Evolutionary conservation across 805 yeast species (phyloP).

Genomic region (Priceomyces castillae): DNA sequence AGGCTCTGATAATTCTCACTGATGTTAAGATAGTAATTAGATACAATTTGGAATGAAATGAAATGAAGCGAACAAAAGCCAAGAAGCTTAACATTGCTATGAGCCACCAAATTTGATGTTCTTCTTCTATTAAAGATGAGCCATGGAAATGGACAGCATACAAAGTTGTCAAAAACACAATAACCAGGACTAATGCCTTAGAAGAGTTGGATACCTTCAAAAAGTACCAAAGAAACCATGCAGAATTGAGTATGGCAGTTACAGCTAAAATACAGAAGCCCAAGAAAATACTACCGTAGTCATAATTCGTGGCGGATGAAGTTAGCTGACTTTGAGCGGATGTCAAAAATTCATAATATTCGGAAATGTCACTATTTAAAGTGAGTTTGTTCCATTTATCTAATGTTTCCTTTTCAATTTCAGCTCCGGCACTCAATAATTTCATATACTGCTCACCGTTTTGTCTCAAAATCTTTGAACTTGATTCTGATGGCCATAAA

Average conservation of each 20-base stretch:
- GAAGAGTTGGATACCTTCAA: conserved; percentile 9
- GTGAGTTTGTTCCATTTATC: conserved; percentile 4
- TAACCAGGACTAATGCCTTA: conserved; percentile 2
- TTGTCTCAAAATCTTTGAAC: conserved; percentile 41
- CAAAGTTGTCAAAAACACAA: conserved; percentile 3
- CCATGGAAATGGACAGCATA: conserved; percentile 80
- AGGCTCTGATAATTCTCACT: conserved; percentile 65
- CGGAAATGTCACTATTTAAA: conserved; percentile 10
- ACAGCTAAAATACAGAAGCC: conserved; percentile 28
- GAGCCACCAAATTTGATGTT: conserved; percentile 94
- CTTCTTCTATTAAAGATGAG: conserved; percentile 79
- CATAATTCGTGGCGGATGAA: conserved; percentile 70
- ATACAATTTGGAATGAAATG: conserved; percentile 2
- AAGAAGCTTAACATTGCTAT: conserved; percentile 18
- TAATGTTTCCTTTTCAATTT: conserved; percentile 5
- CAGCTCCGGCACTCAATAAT: conserved; percentile 39
- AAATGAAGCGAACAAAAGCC: conserved; percentile 8
- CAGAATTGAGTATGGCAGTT: conserved; percentile 27
- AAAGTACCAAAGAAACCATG: conserved; percentile 17
- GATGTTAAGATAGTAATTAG: conserved; percentile 24
- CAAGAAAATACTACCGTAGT: conserved; percentile 45
- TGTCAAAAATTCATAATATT: conserved; percentile 33
- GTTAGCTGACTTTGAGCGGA: conserved; percentile 51
- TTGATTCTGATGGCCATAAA: conserved; percentile 44
- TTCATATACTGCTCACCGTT: conserved; percentile 58